Conservation (phyloP, 768 basidiomycete genomes). For the Clitopilus passeckerianus region DNA sequence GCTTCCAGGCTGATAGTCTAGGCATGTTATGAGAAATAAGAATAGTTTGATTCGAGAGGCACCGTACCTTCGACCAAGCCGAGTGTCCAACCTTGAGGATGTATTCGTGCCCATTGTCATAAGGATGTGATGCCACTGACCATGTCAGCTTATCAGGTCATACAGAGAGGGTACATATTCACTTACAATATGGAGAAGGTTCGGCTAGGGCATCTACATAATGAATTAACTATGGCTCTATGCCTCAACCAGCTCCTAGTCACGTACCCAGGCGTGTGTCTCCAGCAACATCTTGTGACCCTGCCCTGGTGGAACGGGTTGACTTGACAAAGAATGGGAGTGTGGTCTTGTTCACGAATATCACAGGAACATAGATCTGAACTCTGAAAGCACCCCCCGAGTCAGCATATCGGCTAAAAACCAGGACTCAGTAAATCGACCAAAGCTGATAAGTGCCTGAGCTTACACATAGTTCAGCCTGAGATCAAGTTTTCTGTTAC, state of each 20-base stretch:
- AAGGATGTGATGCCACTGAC: constrained; percentile 82
- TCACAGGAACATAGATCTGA: constrained; percentile 87
- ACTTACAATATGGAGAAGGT: constrained; percentile 79
- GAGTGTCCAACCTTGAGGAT: constrained; percentile 79
- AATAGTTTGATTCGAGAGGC: not conserved
- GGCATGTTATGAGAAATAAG: constrained; percentile 1
- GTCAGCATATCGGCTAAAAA: constrained; percentile 65
- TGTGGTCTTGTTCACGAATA: constrained; percentile 91
- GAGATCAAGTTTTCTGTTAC: constrained; percentile 73
- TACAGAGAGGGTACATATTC: not conserved
- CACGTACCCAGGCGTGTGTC: constrained; percentile 57
- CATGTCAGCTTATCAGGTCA: not conserved
- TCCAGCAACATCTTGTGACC: constrained; percentile 80
- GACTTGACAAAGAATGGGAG: constrained; percentile 75
- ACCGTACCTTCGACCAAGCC: constrained; percentile 78
- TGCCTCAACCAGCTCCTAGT: no score
- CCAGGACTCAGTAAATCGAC: not conserved
- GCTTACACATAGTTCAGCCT: constrained; percentile 87
- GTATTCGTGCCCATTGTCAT: constrained; percentile 78
- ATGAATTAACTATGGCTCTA: not conserved
- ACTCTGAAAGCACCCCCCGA: constrained; percentile 96
- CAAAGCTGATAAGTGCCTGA: not conserved
- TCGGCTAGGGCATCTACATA: constrained; percentile 39
- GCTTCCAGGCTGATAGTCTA: constrained; percentile 89
- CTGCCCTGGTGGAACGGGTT: constrained; percentile 53